Evolutionary conservation across 1,284 basidiomycete genomes (phyloP).

Genomic region (Pseudozyma tsukubaensis): DNA sequence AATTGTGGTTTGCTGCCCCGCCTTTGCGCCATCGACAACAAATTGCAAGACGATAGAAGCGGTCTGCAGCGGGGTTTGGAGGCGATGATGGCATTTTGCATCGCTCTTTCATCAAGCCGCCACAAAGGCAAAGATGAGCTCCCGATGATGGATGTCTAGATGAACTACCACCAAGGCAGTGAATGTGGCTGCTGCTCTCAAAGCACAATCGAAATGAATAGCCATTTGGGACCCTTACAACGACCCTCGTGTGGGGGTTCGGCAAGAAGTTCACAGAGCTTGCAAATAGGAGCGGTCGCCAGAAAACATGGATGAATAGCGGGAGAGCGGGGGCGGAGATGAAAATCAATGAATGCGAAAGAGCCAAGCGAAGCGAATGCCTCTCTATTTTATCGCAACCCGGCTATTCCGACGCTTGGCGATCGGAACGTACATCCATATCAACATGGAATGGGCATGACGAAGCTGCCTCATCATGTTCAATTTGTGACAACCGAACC

Average conservation of each 20-base stretch:
- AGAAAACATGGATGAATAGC: conserved; percentile 4
- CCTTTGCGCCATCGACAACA: too few species aligned
- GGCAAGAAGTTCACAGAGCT: background rate
- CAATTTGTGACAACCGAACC: too few species aligned
- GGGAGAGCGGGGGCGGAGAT: conserved; percentile 11
- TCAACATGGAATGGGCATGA: background rate
- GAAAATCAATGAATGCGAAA: conserved; percentile 1
- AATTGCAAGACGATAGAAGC: too few species aligned
- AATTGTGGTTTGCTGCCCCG: too few species aligned
- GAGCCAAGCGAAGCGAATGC: background rate
- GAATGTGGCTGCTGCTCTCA: background rate
- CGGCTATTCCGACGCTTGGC: conserved; percentile 12
- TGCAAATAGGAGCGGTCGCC: background rate
- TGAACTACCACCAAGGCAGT: background rate
- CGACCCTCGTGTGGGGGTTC: background rate
- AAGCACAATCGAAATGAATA: background rate
- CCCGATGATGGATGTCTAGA: background rate
- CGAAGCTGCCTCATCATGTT: background rate
- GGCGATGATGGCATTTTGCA: conserved; percentile 11
- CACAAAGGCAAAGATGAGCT: too few species aligned
- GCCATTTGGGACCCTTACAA: too few species aligned
- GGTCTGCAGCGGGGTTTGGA: background rate
- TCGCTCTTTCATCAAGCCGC: background rate
- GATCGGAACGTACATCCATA: conserved; percentile 21
- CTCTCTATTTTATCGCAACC: background rate